Evolutionary conservation across 129 eudicot genomes (phyloP), one percentile per base, ranked within the genome.

Genomic region (Flaveria robusta): DNA sequence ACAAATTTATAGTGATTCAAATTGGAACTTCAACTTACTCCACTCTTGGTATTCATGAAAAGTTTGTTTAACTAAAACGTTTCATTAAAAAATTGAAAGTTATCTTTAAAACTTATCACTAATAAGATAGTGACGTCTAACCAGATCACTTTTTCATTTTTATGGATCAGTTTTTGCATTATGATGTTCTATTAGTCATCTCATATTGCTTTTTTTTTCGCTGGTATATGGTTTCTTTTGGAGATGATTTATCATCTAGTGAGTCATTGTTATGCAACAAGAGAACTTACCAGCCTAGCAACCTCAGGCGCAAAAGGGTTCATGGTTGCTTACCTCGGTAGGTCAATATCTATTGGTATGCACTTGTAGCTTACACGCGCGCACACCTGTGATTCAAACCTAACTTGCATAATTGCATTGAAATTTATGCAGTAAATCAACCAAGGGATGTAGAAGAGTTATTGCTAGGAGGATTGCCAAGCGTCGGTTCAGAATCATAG

Each of bases 281-380:
- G 79, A 74, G 93, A 76, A 90, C 91, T 46, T 90, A 85, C 68
- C 93, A 86, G 75, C 93, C 93, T n/a, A 90, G 96, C 88, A 88
- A 83, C 84, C 78, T 90, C 74, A 83, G 88, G 68, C 87, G 93
- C 49, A 90, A 90, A 83, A 83, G 91, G 83, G 81, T 60, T 26
- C 93, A 87, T 55, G 91, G 93, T 13, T 91, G 80, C 85, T 81
- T 91, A 51, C 91, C 89, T 69, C 87, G 91, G 96, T 88, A 75
- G 15, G 45, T 68, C 75, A 52, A 76, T 31, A 59, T 72, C 45
- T 27, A 12, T 69, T 65, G 27, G 66, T 45, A 47, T 51, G 15
- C 7, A 8, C 45, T 71, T 7, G 12, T 60, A 27, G 58, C 20
- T 51, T 55, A 23, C 16, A 23, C 9, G 15, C 41, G 3, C 78